Percentiles rank a stretch among this genome's conserved stretches.
phyloP scores from a whole-genome alignment of 352 stramenopile genomes.

The Phytopythium sindhum region DNA sequence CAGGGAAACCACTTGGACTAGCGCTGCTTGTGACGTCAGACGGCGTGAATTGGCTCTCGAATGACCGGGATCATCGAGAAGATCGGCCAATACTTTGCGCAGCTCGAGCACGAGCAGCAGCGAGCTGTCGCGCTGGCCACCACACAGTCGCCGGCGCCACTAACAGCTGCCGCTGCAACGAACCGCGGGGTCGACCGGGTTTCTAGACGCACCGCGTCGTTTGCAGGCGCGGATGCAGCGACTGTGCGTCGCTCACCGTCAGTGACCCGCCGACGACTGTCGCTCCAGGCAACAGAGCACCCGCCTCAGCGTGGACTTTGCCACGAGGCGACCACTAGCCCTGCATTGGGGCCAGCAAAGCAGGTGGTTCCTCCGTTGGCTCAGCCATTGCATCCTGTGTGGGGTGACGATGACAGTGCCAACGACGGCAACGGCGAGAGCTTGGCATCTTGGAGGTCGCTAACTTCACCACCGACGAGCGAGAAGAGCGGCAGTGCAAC shows the following conservation, averaged over 20 bases:
- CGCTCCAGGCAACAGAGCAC: conserved; percentile 6
- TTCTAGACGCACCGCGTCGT: background rate
- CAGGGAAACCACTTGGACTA: background rate
- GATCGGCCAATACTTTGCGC: conserved; percentile 66
- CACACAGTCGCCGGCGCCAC: background rate
- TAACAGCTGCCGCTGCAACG: background rate
- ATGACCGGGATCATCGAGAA: conserved; percentile 67
- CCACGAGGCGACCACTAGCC: background rate
- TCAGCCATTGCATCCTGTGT: background rate
- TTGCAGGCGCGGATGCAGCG: background rate
- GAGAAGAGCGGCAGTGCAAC: conserved; percentile 10
- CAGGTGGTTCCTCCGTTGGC: background rate
- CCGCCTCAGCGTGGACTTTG: background rate
- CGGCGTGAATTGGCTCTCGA: background rate
- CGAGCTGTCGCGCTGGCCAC: conserved; percentile 22
- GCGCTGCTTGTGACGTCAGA: background rate
- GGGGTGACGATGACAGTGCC: background rate
- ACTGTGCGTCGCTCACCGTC: conserved; percentile 15
- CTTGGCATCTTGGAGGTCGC: conserved; percentile 12
- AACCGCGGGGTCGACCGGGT: conserved; percentile 5
- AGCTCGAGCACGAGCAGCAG: conserved; percentile 59
- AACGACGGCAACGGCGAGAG: conserved; percentile 4
- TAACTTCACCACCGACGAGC: background rate
- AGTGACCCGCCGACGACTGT: conserved; percentile 19
- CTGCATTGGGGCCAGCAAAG: conserved; percentile 7